Base-by-base conservation (phyloP, 2,329 filamentous ascomycete genomes). In the Iodosphaeria phyllophila region DNA sequence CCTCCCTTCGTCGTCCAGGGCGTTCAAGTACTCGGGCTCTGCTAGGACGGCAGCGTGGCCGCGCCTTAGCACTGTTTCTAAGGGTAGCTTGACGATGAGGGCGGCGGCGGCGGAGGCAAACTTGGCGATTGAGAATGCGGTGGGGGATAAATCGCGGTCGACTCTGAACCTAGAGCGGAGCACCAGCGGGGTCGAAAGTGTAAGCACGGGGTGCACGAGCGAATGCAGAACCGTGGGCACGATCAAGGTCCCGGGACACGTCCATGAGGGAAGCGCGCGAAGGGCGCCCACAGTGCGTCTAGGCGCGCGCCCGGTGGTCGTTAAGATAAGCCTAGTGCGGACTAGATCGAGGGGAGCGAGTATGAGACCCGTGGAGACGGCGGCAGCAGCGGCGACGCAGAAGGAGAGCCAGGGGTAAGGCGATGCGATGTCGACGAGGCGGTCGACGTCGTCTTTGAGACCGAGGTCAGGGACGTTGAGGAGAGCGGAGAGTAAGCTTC, bases 341-440 rank as follows among this genome's bases (percentile, higher is more conserved):
- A 93, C 73, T 16, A 92, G 69, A 46, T 98, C 89, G 22, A 98
- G 60, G 0, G 89, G 89, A 2, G 84, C 71, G 9, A 98, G 68
- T 13, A 84, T 58, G 7, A 93, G 55, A 4, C 82, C 80, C 0
- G 86, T 82, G 5, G 74, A 67, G 6, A 70, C 66, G 5, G 70
- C 66, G 2, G 69, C 68, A 0, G 62, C 49, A 4, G 66, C 64
- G 6, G 69, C 66, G 14, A 95, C 74, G 28, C 73, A 67, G 3
- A 98, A 59, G 1, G 80, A 89, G 1, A 73, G 70, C 56, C 82
- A 67, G 0, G 86, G 84, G 32, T 79, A 82, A 2, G 83, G 74
- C 7, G 78, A 82, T 8, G 79, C 78, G 31, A 71, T 60, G 32
- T 68, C 65, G 28, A 70, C 56, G 30, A 86, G 56, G 12, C 84